Percentiles rank a stretch among this genome's conserved stretches.
phyloP scores from a whole-genome alignment of 139 green algal species.

The Nannochloris sp. region DNA sequence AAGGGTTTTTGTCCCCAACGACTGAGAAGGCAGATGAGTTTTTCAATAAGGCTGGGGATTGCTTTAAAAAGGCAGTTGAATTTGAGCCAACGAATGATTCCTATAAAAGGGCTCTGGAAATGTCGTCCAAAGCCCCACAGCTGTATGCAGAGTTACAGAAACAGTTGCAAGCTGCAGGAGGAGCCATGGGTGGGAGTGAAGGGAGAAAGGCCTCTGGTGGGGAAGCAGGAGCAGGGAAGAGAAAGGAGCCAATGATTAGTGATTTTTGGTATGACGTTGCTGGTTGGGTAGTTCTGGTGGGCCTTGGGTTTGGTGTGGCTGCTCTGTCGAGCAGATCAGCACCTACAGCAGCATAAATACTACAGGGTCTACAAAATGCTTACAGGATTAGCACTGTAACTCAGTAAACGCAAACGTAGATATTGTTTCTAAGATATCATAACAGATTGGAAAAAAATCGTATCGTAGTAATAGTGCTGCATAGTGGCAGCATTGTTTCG shows the following conservation, averaged over 20 bases:
- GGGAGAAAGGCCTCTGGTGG: conserved; percentile 2
- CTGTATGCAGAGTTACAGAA: conserved; percentile 85
- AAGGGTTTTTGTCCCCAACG: conserved; percentile 32
- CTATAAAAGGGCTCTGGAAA: conserved; percentile 91
- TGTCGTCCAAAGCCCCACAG: conserved; percentile 82
- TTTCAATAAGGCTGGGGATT: conserved; percentile 72
- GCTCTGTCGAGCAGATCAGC: conserved; percentile 3
- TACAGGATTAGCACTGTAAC: not conserved
- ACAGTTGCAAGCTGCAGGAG: conserved; percentile 42
- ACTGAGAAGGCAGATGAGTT: conserved; percentile 40
- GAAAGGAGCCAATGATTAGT: conserved; percentile 14
- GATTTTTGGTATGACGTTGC: conserved; percentile 78
- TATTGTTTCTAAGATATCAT: no score
- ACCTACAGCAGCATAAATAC: not conserved
- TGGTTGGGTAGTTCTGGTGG: conserved; percentile 65
- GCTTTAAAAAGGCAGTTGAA: conserved; percentile 65
- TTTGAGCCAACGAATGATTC: conserved; percentile 82
- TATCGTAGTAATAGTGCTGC: no score
- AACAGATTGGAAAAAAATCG: no score
- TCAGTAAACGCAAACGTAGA: no score
- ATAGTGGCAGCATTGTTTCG: not conserved
- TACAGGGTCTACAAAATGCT: not conserved
- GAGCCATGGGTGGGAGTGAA: conserved; percentile 10
- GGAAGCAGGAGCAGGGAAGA: conserved; percentile 14
- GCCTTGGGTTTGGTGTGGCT: conserved; percentile 24